Evolutionary conservation across 2,329 filamentous ascomycete species (phyloP), one percentile per base, ranked within the genome.

Genomic region (Phialophora tarda): DNA sequence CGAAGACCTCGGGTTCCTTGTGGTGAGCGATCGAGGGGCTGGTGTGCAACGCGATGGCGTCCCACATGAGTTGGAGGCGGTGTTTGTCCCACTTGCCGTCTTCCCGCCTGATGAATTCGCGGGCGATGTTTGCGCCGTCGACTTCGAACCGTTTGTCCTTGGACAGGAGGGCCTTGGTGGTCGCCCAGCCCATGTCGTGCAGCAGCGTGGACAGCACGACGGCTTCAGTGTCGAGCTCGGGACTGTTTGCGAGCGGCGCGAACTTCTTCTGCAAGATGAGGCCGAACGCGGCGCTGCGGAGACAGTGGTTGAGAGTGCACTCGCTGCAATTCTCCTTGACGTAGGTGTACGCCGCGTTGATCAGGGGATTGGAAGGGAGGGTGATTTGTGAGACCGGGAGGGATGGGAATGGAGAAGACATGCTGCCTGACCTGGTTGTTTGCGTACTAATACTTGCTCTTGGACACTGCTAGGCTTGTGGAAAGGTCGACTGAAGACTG

Each of bases 131-230:
- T 8, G 82, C 82, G 14, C 82, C 79, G 70, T 85, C 82, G 26
- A 84, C 80, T 66, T 85, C 82, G 72, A 85, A 85, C 8, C 82
- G 78, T 30, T 80, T 81, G 72, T 84, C 81, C 1, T 70, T 55
- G 47, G 78, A 81, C 17, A 82, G 67, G 8, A 80, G 63, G 34
- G 74, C 70, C 14, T 74, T 73, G 2, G 73, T 77, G 10, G 70
- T 73, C 59, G 78, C 77, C 80, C 78, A 82, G 17, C 80, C 74
- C 44, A 75, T 65, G 58, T 75, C 74, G 59, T 75, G 74, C 47
- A 73, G 59, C 48, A 69, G 28, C 28, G 50, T 61, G 10, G 69
- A 64, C 12, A 69, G 32, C 2, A 65, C 60, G 11, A 71, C 51
- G 21, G 65, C 51, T 23, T 71, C 69, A 4, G 79, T 74, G 60